Evolutionary conservation across 1,139 yeast genomes (phyloP).

Genomic region (Hemisphaericaspora lyxosophila): DNA sequence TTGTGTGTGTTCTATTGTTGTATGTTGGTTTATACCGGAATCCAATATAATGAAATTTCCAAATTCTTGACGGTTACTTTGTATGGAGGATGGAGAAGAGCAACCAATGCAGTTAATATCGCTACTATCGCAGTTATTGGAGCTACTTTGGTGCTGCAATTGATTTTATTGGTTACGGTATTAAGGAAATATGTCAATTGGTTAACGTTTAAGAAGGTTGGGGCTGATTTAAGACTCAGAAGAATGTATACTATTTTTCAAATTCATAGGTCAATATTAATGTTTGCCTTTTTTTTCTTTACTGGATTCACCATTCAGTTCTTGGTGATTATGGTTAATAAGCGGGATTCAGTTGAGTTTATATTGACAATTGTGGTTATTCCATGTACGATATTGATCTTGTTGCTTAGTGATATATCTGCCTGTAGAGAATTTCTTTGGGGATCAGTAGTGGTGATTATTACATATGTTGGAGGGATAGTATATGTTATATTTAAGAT

Average conservation of each 20-base stretch:
- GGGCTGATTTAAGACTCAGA: slow-evolving; percentile 47
- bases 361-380: slow-evolving; percentile 50
- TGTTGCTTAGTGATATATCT: slow-evolving; percentile 39
- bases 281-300: slow-evolving; percentile 51
- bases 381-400: slow-evolving; percentile 44
- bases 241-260: slow-evolving; percentile 43
- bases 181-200: slow-evolving; percentile 46
- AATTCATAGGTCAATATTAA: slow-evolving; percentile 41
- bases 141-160: slow-evolving; percentile 35
- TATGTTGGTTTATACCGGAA: slow-evolving; percentile 51
- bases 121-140: slow-evolving; percentile 49
- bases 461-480: slow-evolving; percentile 41
- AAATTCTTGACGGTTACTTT: slow-evolving; percentile 22
- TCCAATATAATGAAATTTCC: slow-evolving; percentile 48
- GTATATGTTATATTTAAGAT: slow-evolving; percentile 54
- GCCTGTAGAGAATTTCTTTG: slow-evolving; percentile 36
- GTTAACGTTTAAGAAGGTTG: slow-evolving; percentile 51
- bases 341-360: slow-evolving; percentile 45
- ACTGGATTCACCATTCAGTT: slow-evolving; percentile 56
- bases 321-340: slow-evolving; percentile 45
- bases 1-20: slow-evolving; percentile 47
- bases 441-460: slow-evolving; percentile 30
- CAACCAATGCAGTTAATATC: slow-evolving; percentile 39
- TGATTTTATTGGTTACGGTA: slow-evolving; percentile 32
- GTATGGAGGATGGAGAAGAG: slow-evolving; percentile 26